Percentiles rank a stretch among this genome's conserved stretches.
phyloP scores from a whole-genome alignment of 352 stramenopile genomes.

The Hyaloperonospora brassicae region DNA sequence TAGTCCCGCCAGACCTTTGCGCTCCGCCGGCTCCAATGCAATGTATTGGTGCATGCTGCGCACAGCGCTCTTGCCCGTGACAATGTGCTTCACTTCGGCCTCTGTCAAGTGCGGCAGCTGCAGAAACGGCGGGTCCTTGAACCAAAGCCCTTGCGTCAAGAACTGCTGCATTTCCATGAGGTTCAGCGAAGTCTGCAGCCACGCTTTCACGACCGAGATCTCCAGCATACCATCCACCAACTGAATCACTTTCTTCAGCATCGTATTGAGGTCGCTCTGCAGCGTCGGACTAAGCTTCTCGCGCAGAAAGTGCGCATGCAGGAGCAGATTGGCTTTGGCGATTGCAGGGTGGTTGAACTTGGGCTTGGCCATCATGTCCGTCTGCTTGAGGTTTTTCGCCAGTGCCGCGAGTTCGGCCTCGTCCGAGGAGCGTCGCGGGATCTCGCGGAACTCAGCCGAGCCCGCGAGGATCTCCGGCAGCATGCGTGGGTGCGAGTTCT shows the following conservation, averaged over 20 bases:
- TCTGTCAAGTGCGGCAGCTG: slow-evolving; percentile 87
- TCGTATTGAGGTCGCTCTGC: slow-evolving; percentile 87
- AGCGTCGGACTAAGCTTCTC: slow-evolving; percentile 69
- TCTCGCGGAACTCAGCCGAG: slow-evolving; percentile 85
- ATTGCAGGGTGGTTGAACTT: slow-evolving; percentile 83
- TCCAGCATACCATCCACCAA: slow-evolving; percentile 99
- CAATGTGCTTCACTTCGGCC: slow-evolving; percentile 87
- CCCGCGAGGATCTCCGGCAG: slow-evolving; percentile 92
- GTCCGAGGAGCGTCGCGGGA: slow-evolving; percentile 56
- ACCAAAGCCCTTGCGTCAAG: slow-evolving; percentile 94
- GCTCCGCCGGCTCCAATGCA: slow-evolving; percentile 80
- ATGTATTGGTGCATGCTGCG: slow-evolving; percentile 93
- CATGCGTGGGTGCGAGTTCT: slow-evolving; percentile 91
- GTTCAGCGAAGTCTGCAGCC: slow-evolving; percentile 91
- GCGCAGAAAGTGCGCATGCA: slow-evolving; percentile 94
- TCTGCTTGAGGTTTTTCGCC: slow-evolving; percentile 73
- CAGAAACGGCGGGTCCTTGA: slow-evolving; percentile 87
- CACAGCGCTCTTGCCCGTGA: slow-evolving; percentile 87
- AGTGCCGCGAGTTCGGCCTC: slow-evolving; percentile 55
- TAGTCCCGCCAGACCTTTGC: slow-evolving; percentile 90
- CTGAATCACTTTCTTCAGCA: slow-evolving; percentile 92
- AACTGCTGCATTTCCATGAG: slow-evolving; percentile 97
- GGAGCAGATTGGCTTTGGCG: slow-evolving; percentile 80
- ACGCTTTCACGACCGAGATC: slow-evolving; percentile 94
- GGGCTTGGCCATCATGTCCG: slow-evolving; percentile 74